Base-by-base conservation (phyloP, 1,284 basidiomycete genomes). In the Moesziomyces aphidis region DNA sequence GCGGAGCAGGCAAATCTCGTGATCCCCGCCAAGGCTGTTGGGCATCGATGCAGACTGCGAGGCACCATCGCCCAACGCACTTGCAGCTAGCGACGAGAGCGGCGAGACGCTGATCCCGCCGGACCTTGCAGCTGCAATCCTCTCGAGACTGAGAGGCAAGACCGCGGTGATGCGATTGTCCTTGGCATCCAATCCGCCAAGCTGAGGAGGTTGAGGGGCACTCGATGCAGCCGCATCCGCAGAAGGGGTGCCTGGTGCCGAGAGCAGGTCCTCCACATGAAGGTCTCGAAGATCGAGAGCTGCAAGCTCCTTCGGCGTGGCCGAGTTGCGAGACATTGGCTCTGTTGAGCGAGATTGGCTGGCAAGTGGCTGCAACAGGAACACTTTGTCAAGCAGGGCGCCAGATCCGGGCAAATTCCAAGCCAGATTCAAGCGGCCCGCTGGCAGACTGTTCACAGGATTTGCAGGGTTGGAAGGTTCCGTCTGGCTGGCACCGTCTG, bases 111-210 rank as follows among this genome's bases (percentile, higher is more conserved):
- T 24, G 31, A 72, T 22, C 10, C 63, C 60, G 9, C 69, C 69
- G 5, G 53, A 54, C 26, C 58, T 57, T 6, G 70, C 60, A 4
- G 72, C 50, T 8, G 56, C 64, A 10, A 76, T 60, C 11, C 59
- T 56, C 44, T 76, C 73, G 42, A 76, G 59, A 23, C 64, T 76
- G 24, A 76, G 61, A 36, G 73, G 73, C 22, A 76, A 47, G 0
- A 71, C 8, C 5, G 63, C 63, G 0, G 73, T 67, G 17, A 75
- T 55, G 31, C 53, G 52, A 19, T 55, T 34, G 2, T 23, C 42
- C 5, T 31, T 2, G 23, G 48, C n/a, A 3, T 21, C 17, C 19
- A 8, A 1, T n/a, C 15, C 22, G 10, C 17, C 28, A 17, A 21
- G 22, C 26, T 21, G 19, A 4, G n/a, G 7, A n/a, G 22, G 10